Evolutionary conservation across 768 basidiomycete species (phyloP).

Genomic region (Kwoniella dendrophila): DNA sequence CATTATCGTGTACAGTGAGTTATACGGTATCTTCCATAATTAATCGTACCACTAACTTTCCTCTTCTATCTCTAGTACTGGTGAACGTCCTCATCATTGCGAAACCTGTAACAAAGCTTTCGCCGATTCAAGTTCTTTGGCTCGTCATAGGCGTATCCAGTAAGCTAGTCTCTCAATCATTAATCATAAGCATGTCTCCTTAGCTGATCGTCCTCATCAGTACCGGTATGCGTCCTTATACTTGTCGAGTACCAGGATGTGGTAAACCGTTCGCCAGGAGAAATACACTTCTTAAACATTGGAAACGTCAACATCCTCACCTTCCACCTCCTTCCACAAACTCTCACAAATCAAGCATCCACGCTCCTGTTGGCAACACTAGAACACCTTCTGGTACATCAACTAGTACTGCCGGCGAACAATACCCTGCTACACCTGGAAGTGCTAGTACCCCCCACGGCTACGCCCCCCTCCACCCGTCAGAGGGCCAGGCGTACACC

Average conservation of each 20-base stretch:
- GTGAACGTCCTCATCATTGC: slow-evolving; percentile 56
- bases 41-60: slow-evolving; percentile 5
- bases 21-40: not conserved
- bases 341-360: slow-evolving; percentile 16
- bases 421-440: slow-evolving; percentile 29
- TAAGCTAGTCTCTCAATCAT: slow-evolving; percentile 11
- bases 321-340: slow-evolving; percentile 37
- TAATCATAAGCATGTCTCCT: not conserved
- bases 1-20: slow-evolving; percentile 55
- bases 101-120: slow-evolving; percentile 55
- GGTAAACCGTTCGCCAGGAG: slow-evolving; percentile 55
- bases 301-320: slow-evolving; percentile 51
- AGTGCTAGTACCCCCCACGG: slow-evolving; percentile 43
- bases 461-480: slow-evolving; percentile 47
- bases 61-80: slow-evolving; percentile 47
- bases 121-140: slow-evolving; percentile 56
- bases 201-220: slow-evolving; percentile 33
- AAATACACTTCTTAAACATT: slow-evolving; percentile 58
- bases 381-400: slow-evolving; percentile 15
- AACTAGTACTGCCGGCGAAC: slow-evolving; percentile 26
- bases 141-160: slow-evolving; percentile 55
- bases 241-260: slow-evolving; percentile 49
- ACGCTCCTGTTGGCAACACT: slow-evolving; percentile 14
- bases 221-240: slow-evolving; percentile 57
- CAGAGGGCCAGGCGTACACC: slow-evolving; percentile 43